phyloP scores from a whole-genome alignment of 1,139 yeast species.

The Sugiyamaella grinbergsii region DNA sequence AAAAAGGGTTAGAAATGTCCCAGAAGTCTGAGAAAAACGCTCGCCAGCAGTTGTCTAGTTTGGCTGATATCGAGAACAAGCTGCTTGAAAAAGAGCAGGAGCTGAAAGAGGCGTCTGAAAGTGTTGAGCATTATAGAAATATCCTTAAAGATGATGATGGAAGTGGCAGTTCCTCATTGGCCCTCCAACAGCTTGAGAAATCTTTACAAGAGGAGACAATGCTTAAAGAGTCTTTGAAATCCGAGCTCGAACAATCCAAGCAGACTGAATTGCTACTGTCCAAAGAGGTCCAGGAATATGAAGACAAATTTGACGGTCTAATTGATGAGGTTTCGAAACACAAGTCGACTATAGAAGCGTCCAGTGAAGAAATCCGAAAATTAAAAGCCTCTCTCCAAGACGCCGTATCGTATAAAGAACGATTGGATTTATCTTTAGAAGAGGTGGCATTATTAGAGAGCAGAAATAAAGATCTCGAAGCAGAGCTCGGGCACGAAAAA shows the following conservation, averaged over 20 bases:
- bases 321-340: conserved; percentile 26
- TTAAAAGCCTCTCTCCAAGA: conserved; percentile 23
- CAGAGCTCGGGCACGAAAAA: conserved; percentile 26
- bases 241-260: background rate
- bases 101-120: conserved; percentile 34
- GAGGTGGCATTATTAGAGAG: background rate
- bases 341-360: conserved; percentile 28
- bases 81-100: conserved; percentile 39
- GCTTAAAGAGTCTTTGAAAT: conserved; percentile 13
- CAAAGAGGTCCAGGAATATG: conserved; percentile 13
- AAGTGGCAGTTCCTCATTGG: conserved; percentile 16
- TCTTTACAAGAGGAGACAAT: conserved; percentile 20
- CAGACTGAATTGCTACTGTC: background rate
- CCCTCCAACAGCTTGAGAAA: conserved; percentile 16
- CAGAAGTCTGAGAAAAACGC: conserved; percentile 36
- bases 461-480: conserved; percentile 8
- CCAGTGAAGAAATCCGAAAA: conserved; percentile 14
- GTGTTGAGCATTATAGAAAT: conserved; percentile 35
- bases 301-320: background rate
- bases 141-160: conserved; percentile 25
- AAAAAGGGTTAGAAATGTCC: conserved; percentile 31
- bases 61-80: conserved; percentile 41
- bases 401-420: background rate
- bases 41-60: conserved; percentile 32
- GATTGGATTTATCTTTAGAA: background rate